Percentiles rank a stretch among this genome's conserved stretches.
Conservation (phyloP, 768 basidiomycete species). For the Agaricus subrufescens region DNA sequence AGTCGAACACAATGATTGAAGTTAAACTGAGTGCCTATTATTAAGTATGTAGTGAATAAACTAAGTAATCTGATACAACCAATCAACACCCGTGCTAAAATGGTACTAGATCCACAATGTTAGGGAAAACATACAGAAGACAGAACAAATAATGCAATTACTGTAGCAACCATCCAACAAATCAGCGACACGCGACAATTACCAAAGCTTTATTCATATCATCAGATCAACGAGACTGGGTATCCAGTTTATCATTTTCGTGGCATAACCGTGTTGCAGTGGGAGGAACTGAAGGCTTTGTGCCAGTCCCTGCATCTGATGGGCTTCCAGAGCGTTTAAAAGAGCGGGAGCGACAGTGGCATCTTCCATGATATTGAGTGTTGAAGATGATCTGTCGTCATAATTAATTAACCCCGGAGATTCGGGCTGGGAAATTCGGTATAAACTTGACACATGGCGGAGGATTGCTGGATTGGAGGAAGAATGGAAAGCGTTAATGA, state of each 20-base stretch:
- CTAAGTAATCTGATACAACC: slow-evolving; percentile 8
- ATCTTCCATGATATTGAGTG: slow-evolving; percentile 62
- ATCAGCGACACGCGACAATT: neutral
- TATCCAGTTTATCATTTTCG: slow-evolving; percentile 73
- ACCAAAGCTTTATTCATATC: slow-evolving; percentile 17
- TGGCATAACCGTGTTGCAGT: slow-evolving; percentile 45
- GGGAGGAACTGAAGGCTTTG: slow-evolving; percentile 69
- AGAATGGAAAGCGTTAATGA: slow-evolving; percentile 67
- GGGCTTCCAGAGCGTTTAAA: slow-evolving; percentile 58
- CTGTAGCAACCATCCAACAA: neutral
- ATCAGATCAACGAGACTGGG: slow-evolving; percentile 40
- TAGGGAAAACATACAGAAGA: slow-evolving; percentile 5
- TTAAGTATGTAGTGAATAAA: neutral
- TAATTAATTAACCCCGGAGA: slow-evolving; percentile 23
- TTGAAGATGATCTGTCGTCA: slow-evolving; percentile 52
- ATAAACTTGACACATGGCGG: slow-evolving; percentile 68
- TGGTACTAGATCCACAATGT: neutral
- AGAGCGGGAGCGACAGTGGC: slow-evolving; percentile 45
- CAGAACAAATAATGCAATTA: neutral
- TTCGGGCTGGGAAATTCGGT: slow-evolving; percentile 64
- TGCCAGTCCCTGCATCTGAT: slow-evolving; percentile 72
- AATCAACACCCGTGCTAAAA: neutral
- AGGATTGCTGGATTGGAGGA: slow-evolving; percentile 71
- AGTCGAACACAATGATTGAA: neutral
- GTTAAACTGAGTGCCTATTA: slow-evolving; percentile 1